Evolutionary conservation across 306 rosid species (phyloP).

Genomic region (Casuarina equisetifolia): DNA sequence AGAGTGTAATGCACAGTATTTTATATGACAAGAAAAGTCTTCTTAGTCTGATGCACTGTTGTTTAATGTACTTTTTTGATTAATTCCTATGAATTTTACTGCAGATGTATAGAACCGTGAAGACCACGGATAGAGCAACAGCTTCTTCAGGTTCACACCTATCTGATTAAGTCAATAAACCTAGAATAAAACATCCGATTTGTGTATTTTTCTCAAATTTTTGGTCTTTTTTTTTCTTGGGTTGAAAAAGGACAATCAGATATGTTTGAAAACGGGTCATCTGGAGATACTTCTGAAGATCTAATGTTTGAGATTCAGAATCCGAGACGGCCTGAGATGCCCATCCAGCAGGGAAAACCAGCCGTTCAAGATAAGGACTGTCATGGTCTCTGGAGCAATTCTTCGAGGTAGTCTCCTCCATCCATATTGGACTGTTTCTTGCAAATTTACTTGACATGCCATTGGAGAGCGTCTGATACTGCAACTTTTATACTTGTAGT

Average conservation of each 20-base stretch:
- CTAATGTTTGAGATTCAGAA: slow-evolving; percentile 65
- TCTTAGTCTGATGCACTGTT: not conserved
- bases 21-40: not conserved
- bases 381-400: slow-evolving; percentile 77
- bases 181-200: not conserved
- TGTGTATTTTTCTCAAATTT: slow-evolving; percentile 7
- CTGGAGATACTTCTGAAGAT: slow-evolving; percentile 86
- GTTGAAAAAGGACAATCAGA: slow-evolving; percentile 65
- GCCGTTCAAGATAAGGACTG: slow-evolving; percentile 57
- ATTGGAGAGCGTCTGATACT: not conserved
- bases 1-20: not conserved
- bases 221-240: not conserved
- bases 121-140: slow-evolving; percentile 85
- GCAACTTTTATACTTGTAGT: not conserved
- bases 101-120: slow-evolving; percentile 98
- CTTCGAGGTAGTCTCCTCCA: slow-evolving; percentile 63
- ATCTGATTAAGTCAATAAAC: not conserved
- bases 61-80: not conserved
- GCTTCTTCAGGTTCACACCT: slow-evolving; percentile 71
- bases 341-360: slow-evolving; percentile 55
- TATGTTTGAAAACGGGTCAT: slow-evolving; percentile 79
- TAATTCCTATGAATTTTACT: slow-evolving; percentile 13
- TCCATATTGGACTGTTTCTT: not conserved
- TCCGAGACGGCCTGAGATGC: slow-evolving; percentile 47
- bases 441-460: not conserved